Conservation (phyloP, 1,284 basidiomycete genomes). For the Meripilus lineatus region DNA sequence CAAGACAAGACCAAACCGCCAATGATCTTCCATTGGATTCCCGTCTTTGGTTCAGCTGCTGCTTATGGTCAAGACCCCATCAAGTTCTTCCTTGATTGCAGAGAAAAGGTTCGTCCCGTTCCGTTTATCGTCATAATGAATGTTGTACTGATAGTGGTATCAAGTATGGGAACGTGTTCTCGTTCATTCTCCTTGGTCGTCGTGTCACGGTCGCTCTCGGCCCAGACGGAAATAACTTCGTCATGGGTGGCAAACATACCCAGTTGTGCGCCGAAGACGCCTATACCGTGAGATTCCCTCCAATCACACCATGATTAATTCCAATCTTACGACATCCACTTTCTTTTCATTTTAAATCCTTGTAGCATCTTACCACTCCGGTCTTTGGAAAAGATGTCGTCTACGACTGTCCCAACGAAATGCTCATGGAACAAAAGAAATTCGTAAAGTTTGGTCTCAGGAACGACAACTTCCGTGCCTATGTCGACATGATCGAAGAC, state of each 20-base stretch:
- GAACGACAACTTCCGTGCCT: conserved; percentile 86
- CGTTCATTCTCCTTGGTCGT: conserved; percentile 87
- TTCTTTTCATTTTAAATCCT: conserved; percentile 4
- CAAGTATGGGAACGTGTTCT: conserved; percentile 82
- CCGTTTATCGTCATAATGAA: not conserved
- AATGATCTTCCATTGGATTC: conserved; percentile 76
- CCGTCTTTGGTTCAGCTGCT: conserved; percentile 74
- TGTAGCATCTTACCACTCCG: conserved; percentile 82
- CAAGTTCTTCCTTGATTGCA: conserved; percentile 68
- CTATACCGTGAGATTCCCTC: conserved; percentile 86
- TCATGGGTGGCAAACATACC: conserved; percentile 90
- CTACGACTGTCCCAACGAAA: conserved; percentile 94
- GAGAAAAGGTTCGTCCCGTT: conserved; percentile 67
- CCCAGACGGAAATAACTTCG: conserved; percentile 90
- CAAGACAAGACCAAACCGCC: conserved; percentile 60
- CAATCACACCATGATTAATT: too few relatives aligned
- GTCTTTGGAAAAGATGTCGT: conserved; percentile 98
- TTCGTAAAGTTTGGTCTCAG: conserved; percentile 95
- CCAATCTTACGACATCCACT: not conserved
- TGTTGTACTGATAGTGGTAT: not conserved
- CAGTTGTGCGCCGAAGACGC: conserved; percentile 96
- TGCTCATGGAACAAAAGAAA: conserved; percentile 99
- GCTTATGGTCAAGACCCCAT: conserved; percentile 79
- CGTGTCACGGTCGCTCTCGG: conserved; percentile 91
- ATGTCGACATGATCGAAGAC: conserved; percentile 87